A percentile compares a stretch with the other conserved stretches of the same genome.
Conservation (phyloP, 805 yeast genomes). For the Ogataea kodamae region DNA sequence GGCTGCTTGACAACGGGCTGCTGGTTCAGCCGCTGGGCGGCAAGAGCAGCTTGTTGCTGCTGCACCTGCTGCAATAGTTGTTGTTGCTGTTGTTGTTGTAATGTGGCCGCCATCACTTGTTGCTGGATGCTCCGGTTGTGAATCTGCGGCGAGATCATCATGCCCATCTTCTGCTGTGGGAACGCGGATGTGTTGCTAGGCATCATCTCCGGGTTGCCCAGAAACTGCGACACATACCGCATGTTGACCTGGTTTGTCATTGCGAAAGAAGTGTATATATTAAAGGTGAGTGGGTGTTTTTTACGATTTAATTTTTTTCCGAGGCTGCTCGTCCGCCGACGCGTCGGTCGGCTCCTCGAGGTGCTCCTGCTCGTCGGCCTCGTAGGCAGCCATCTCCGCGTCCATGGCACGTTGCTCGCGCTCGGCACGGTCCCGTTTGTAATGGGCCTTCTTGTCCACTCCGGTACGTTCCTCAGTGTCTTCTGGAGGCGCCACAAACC, state of each 20-base stretch:
- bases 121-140: slow-evolving; percentile 33
- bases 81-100: slow-evolving; percentile 24
- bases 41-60: slow-evolving; percentile 21
- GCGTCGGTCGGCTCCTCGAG: too few relatives aligned
- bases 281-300: too few relatives aligned
- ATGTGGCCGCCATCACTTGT: slow-evolving; percentile 26
- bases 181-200: slow-evolving; percentile 8
- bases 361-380: slow-evolving; percentile 25
- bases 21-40: slow-evolving; percentile 21
- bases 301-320: too few relatives aligned
- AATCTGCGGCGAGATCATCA: slow-evolving; percentile 35
- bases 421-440: slow-evolving; percentile 52
- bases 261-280: not conserved
- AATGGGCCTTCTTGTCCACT: slow-evolving; percentile 51
- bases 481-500: slow-evolving; percentile 95
- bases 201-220: slow-evolving; percentile 22
- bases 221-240: slow-evolving; percentile 27
- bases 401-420: slow-evolving; percentile 36
- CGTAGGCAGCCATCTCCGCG: slow-evolving; percentile 27
- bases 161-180: slow-evolving; percentile 20
- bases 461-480: slow-evolving; percentile 57
- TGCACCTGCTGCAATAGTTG: slow-evolving; percentile 24
- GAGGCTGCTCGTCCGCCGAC: too few relatives aligned
- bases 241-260: slow-evolving; percentile 22
- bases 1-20: slow-evolving; percentile 21